Conservation (phyloP, 1,284 basidiomycete species). For the Stereum hirsutum region DNA sequence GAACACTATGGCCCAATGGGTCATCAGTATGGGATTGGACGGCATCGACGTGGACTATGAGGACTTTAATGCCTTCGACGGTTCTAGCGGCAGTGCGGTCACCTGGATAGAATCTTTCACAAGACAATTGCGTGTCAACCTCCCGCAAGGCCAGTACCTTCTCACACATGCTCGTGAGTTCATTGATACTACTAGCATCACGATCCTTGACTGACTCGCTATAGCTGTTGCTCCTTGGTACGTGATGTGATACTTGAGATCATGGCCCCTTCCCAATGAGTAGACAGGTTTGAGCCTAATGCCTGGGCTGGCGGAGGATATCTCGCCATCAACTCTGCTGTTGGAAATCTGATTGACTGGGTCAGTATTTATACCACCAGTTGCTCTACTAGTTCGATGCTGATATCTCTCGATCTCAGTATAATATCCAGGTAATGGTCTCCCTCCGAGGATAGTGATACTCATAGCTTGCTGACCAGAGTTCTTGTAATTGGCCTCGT, state of each 20-base stretch:
- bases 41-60: slow-evolving; percentile 54
- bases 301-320: slow-evolving; percentile 50
- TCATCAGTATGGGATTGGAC: slow-evolving; percentile 38
- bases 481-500: no score
- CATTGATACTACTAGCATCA: neutral
- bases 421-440: slow-evolving; percentile 33
- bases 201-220: neutral
- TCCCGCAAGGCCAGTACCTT: slow-evolving; percentile 25
- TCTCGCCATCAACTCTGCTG: slow-evolving; percentile 40
- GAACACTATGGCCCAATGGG: slow-evolving; percentile 38
- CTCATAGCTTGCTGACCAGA: neutral
- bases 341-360: slow-evolving; percentile 38
- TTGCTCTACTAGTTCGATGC: neutral
- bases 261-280: neutral
- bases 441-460: no score
- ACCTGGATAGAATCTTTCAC: slow-evolving; percentile 36
- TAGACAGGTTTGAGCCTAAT: slow-evolving; percentile 38
- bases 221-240: slow-evolving; percentile 43
- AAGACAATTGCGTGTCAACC: slow-evolving; percentile 22
- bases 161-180: slow-evolving; percentile 27
- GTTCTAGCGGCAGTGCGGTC: slow-evolving; percentile 27
- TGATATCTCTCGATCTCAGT: slow-evolving; percentile 16
- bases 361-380: slow-evolving; percentile 13
- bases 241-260: neutral
- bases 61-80: slow-evolving; percentile 35